Percentiles rank a stretch among this genome's conserved stretches.
These are phyloP conservation scores for Anthracocystis walkeri DNA, from an alignment of 1,284 basidiomycete genomes.

Conservation along the genomic window DNA sequence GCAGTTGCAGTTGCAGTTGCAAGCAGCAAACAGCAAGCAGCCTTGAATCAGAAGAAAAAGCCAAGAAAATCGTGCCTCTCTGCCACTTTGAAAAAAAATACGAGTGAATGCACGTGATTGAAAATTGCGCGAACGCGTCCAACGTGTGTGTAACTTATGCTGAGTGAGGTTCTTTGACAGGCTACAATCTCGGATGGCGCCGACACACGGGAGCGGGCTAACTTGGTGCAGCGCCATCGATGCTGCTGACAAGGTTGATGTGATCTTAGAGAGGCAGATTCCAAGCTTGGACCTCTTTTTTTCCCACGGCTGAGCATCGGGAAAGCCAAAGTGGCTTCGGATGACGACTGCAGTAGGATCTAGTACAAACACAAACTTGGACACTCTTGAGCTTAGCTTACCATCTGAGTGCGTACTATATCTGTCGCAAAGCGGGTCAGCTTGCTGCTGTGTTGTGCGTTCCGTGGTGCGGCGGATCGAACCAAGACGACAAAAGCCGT, in stretches of 20 bases:
- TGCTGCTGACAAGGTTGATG: conserved; percentile 12
- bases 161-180: not conserved
- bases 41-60: not conserved
- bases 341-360: not conserved
- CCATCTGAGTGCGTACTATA: not conserved
- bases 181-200: not conserved
- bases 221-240: not conserved
- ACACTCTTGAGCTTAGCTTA: not conserved
- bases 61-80: too few relatives aligned
- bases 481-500: not conserved
- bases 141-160: conserved; percentile 14
- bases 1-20: not conserved
- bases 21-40: not conserved
- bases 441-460: not conserved
- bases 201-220: not conserved
- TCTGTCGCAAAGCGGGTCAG: not conserved
- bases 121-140: conserved; percentile 21
- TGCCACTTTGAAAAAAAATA: not conserved
- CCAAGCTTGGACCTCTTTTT: not conserved
- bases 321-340: conserved; percentile 7
- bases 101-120: conserved; percentile 25
- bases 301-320: conserved; percentile 31
- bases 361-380: not conserved
- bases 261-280: conserved; percentile 19
- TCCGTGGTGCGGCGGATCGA: too few relatives aligned